These are phyloP conservation scores for Fusarium keratoplasticum DNA, from an alignment of 2,329 filamentous ascomycete species.

Conservation along the genomic window DNA sequence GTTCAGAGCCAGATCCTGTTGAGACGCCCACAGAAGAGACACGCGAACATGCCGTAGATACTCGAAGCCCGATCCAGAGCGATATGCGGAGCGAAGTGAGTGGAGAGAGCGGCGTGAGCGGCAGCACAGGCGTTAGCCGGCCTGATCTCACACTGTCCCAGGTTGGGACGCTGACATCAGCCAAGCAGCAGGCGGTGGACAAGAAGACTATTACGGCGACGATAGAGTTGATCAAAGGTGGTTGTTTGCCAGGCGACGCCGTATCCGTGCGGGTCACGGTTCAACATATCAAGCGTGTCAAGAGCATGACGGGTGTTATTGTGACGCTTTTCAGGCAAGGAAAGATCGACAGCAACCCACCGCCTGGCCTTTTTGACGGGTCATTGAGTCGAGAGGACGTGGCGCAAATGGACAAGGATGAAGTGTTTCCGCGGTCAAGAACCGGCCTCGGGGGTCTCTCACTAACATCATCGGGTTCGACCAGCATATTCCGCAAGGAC, in stretches of 20 bases:
- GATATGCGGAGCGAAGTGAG: constrained; percentile 77
- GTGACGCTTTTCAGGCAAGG: constrained; percentile 93
- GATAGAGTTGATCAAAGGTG: constrained; percentile 83
- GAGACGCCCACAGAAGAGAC: constrained; percentile 56
- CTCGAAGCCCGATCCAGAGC: constrained; percentile 58
- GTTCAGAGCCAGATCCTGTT: constrained; percentile 51
- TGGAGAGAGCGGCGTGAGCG: constrained; percentile 76
- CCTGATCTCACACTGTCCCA: constrained; percentile 55
- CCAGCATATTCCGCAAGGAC: constrained; percentile 95
- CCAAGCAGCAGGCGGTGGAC: constrained; percentile 60
- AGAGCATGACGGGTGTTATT: constrained; percentile 92
- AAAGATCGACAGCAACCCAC: constrained; percentile 82
- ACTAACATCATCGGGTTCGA: constrained; percentile 85
- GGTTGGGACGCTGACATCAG: constrained; percentile 46
- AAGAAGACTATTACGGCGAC: constrained; percentile 88
- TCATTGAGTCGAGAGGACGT: constrained; percentile 71
- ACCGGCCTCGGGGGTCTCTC: constrained; percentile 89
- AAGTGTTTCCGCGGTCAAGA: constrained; percentile 87
- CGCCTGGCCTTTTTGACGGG: constrained; percentile 61
- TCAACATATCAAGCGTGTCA: constrained; percentile 88
- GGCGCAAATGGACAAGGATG: constrained; percentile 79
- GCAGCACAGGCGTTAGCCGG: constrained; percentile 71
- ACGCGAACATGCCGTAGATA: constrained; percentile 51
- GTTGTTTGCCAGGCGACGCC: constrained; percentile 86
- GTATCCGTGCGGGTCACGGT: constrained; percentile 84